Evolutionary conservation across 352 stramenopile genomes (phyloP).

Genomic region (Pythium myriotylum): DNA sequence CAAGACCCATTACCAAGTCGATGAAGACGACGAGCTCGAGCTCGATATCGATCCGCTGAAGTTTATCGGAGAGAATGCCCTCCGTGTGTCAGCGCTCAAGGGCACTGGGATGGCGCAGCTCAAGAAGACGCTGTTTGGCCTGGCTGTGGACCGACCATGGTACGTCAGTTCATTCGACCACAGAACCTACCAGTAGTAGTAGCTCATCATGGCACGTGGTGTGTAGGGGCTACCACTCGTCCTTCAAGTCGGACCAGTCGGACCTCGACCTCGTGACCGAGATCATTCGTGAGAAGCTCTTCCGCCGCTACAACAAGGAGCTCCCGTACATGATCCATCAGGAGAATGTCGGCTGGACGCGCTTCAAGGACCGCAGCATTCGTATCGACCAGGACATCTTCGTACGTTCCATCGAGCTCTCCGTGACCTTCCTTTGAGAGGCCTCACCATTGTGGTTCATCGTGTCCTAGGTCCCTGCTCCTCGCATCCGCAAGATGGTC

Average conservation of each 20-base stretch:
- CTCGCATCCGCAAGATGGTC: slow-evolving; percentile 80
- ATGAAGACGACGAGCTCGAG: slow-evolving; percentile 49
- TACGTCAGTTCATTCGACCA: slow-evolving; percentile 4
- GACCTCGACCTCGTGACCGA: slow-evolving; percentile 84
- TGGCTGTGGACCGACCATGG: slow-evolving; percentile 74
- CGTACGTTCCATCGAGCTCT: slow-evolving; percentile 42
- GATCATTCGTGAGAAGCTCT: slow-evolving; percentile 90
- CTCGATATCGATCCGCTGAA: slow-evolving; percentile 53
- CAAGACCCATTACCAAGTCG: slow-evolving; percentile 55
- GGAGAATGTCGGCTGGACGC: slow-evolving; percentile 85
- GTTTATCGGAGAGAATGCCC: slow-evolving; percentile 71
- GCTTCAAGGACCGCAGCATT: slow-evolving; percentile 84
- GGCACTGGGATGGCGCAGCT: slow-evolving; percentile 69
- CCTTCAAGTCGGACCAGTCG: slow-evolving; percentile 81
- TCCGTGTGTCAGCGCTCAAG: slow-evolving; percentile 82
- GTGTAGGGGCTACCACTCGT: slow-evolving; percentile 75
- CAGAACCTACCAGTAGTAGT: background rate
- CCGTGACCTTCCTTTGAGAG: background rate
- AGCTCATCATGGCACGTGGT: background rate
- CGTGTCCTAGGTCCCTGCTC: slow-evolving; percentile 70
- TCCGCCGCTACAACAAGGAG: slow-evolving; percentile 87
- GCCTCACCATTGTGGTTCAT: background rate
- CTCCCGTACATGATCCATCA: slow-evolving; percentile 84
- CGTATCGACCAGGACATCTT: slow-evolving; percentile 90
- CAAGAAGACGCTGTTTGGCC: slow-evolving; percentile 62